Evolutionary conservation across 2,329 filamentous ascomycete species (phyloP), one percentile per base, ranked within the genome.

Genomic region (Aspergillus versicolor): DNA sequence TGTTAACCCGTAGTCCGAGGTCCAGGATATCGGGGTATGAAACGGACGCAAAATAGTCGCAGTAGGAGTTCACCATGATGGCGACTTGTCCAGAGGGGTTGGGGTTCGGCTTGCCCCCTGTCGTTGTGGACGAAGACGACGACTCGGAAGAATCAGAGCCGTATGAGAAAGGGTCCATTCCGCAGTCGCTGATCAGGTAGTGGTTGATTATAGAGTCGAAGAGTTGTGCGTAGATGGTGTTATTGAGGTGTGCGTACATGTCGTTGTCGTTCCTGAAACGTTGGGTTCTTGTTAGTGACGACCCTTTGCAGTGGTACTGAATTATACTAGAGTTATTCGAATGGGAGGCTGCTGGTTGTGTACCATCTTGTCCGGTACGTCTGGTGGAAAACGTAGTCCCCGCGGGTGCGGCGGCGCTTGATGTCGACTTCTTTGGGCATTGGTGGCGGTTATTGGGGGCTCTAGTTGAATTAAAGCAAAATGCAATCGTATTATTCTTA

Each of bases 191-290:
- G 60, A 96, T 91, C 17, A 97, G 84, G 73, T 94, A 97, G 48
- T 88, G 83, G 74, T 97, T 97, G 71, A 96, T 86, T 57, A 96
- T 85, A 1, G 90, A 92, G 77, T 97, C 93, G 73, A 96, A 94
- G 56, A 95, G 82, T 61, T 89, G 88, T 67, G 90, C 90, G 75
- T 96, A 96, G 53, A 94, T 82, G 41, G 87, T 89, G 71, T 96
- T 96, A 77, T 96, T 96, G 81, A 96, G 86, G 72, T 97, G 93
- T 59, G 90, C 83, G 74, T 94, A 96, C 90, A 95, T 94, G 77
- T 96, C 92, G 71, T 96, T 96, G 75, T 96, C 92, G 72, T 85
- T 87, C 91, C 91, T 92, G 9, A 42, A 55, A 15, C 4, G 9
- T 30, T 30, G 27, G 9, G 9, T 30, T 11, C 27, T 11, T 9